phyloP scores from a whole-genome alignment of 192 early-diverging fungal genomes.

The Coemansia sp. region DNA sequence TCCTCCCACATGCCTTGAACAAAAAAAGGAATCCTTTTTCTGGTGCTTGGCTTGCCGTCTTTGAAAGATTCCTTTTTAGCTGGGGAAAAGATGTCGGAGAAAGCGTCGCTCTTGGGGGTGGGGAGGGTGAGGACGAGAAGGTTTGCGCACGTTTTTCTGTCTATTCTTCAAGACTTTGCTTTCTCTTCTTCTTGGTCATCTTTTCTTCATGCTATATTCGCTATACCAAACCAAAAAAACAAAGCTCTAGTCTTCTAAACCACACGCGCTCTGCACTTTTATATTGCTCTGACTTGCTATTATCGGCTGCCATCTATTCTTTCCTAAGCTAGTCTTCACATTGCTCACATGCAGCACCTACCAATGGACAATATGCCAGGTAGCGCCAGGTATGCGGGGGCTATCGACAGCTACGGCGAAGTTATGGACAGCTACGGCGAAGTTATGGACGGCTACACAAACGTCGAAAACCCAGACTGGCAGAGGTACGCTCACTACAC shows the following conservation, averaged over 20 bases:
- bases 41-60: too few species aligned
- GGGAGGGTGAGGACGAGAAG: background rate
- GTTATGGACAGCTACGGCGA: background rate
- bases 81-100: background rate
- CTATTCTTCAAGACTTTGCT: constrained; percentile 17
- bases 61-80: constrained; percentile 1
- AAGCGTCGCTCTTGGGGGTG: background rate
- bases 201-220: background rate
- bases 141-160: background rate
- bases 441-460: constrained; percentile 12
- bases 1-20: too few species aligned
- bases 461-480: background rate
- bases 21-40: too few species aligned
- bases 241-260: background rate
- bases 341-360: background rate
- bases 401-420: background rate
- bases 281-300: too few species aligned
- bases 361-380: background rate
- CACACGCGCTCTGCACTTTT: too few species aligned
- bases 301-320: too few species aligned
- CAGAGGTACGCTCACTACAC: background rate
- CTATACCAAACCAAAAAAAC: background rate
- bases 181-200: constrained; percentile 7
- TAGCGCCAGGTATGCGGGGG: background rate
- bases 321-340: background rate